phyloP scores from a whole-genome alignment of 2,329 filamentous ascomycete species.

The Sphaerulina populicola region DNA sequence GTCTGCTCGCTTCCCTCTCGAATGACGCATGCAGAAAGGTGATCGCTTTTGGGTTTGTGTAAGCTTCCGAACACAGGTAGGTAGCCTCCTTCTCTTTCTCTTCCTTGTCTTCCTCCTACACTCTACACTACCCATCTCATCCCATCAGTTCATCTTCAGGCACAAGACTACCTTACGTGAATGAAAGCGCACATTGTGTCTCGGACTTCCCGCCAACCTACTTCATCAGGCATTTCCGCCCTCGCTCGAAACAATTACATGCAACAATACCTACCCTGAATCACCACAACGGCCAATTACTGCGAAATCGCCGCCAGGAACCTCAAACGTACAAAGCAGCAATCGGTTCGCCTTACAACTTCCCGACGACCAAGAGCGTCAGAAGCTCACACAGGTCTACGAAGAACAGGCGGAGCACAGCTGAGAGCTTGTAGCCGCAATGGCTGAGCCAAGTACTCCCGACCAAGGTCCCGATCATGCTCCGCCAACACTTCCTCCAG shows the following conservation, averaged over 20 bases:
- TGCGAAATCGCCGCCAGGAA: too few relatives aligned
- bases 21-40: conserved; percentile 5
- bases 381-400: background rate
- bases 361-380: background rate
- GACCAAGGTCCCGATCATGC: conserved; percentile 35
- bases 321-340: background rate
- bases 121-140: background rate
- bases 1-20: background rate
- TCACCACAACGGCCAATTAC: background rate
- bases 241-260: background rate
- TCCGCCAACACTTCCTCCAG: conserved; percentile 34
- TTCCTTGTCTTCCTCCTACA: background rate
- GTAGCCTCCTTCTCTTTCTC: conserved; percentile 1
- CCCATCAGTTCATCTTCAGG: background rate
- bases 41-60: conserved; percentile 1
- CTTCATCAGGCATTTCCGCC: background rate
- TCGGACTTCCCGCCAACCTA: too few relatives aligned
- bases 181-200: too few relatives aligned
- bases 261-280: background rate
- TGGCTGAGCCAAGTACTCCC: conserved; percentile 30
- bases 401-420: conserved; percentile 1
- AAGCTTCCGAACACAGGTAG: conserved; percentile 14
- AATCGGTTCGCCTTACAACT: background rate
- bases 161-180: too few relatives aligned
- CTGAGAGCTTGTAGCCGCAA: conserved; percentile 13